Percentiles rank a stretch among this genome's conserved stretches.
phyloP scores from a whole-genome alignment of 1,139 yeast genomes.

The Candida sp. region DNA sequence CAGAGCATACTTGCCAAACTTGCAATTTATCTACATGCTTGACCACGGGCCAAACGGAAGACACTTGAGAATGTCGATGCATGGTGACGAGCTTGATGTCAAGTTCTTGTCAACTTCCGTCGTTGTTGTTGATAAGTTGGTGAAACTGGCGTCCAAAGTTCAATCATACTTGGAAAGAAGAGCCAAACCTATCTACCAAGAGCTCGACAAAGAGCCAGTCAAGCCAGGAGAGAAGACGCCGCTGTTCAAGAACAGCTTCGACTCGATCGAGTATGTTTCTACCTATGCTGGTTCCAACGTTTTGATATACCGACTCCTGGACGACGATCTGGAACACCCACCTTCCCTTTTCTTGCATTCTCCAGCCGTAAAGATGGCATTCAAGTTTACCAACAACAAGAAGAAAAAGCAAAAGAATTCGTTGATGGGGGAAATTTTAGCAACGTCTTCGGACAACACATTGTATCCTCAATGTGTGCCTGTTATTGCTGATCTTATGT shows the following conservation, averaged over 20 bases:
- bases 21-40: conserved; percentile 61
- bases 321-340: conserved; percentile 40
- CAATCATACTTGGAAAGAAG: conserved; percentile 39
- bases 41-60: conserved; percentile 29
- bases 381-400: conserved; percentile 33
- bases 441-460: conserved; percentile 76
- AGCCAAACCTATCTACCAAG: conserved; percentile 4
- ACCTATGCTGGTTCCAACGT: conserved; percentile 77
- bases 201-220: conserved; percentile 1
- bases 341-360: conserved; percentile 72
- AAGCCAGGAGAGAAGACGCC: conserved; percentile 15
- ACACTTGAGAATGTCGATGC: conserved; percentile 48
- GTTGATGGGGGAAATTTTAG: conserved; percentile 56
- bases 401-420: conserved; percentile 39
- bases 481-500: conserved; percentile 62
- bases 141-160: conserved; percentile 47
- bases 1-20: conserved; percentile 68
- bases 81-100: conserved; percentile 74
- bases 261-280: conserved; percentile 55
- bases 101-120: conserved; percentile 59
- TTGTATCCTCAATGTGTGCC: conserved; percentile 82
- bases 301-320: conserved; percentile 50
- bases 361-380: conserved; percentile 72
- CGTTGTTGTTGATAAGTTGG: conserved; percentile 46
- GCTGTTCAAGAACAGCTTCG: conserved; percentile 32